Percentiles rank a stretch among this genome's conserved stretches.
phyloP scores from a whole-genome alignment of 768 basidiomycete species.

The Russula ochroleuca region DNA sequence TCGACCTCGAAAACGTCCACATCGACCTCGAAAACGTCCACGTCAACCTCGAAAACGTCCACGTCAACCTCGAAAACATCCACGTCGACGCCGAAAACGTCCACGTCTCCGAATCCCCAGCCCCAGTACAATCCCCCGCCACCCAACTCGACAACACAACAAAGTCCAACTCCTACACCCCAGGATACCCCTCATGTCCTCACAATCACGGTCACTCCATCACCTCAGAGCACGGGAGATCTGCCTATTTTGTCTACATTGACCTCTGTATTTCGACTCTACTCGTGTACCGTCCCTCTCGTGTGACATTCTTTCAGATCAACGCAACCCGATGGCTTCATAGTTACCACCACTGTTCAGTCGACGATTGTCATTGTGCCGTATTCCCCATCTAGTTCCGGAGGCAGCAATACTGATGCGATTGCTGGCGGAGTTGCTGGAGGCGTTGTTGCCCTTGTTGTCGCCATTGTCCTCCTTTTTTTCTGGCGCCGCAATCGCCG shows the following conservation, averaged over 20 bases:
- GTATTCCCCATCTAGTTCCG: slow-evolving; percentile 23
- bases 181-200: too few relatives aligned
- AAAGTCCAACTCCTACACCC: too few relatives aligned
- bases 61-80: too few relatives aligned
- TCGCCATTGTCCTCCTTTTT: slow-evolving; percentile 31
- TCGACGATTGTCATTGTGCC: slow-evolving; percentile 29
- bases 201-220: neutral
- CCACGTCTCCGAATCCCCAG: too few relatives aligned
- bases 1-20: too few relatives aligned
- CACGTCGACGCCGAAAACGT: too few relatives aligned
- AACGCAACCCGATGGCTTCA: slow-evolving; percentile 17
- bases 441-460: slow-evolving; percentile 28
- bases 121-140: too few relatives aligned
- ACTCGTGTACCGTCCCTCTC: neutral
- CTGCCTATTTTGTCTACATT: neutral
- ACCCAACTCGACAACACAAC: too few relatives aligned
- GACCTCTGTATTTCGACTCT: slow-evolving; percentile 12
- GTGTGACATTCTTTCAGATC: slow-evolving; percentile 15
- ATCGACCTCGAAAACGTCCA: too few relatives aligned
- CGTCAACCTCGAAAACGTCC: too few relatives aligned
- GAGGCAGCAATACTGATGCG: slow-evolving; percentile 27
- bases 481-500: slow-evolving; percentile 33
- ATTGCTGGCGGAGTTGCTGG: slow-evolving; percentile 35
- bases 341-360: slow-evolving; percentile 17
- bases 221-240: too few relatives aligned